Conservation (phyloP, 805 yeast genomes). For the Saccharomycopsis amapae region DNA sequence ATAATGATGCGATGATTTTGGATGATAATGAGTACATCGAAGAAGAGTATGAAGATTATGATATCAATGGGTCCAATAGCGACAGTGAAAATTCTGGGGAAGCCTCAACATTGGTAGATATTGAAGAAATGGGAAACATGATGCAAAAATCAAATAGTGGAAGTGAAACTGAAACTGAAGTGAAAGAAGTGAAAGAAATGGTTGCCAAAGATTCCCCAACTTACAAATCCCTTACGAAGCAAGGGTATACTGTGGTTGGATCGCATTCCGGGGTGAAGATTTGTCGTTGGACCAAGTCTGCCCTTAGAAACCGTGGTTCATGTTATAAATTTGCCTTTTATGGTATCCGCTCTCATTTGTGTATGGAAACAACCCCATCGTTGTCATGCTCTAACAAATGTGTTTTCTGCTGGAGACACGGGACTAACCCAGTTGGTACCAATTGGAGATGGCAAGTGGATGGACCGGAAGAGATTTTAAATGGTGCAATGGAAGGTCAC, state of each 20-base stretch:
- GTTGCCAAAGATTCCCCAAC: constrained; percentile 88
- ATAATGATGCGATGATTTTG: constrained; percentile 55
- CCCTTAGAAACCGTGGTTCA: constrained; percentile 87
- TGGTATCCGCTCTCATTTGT: constrained; percentile 82
- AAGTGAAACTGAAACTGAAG: constrained; percentile 18
- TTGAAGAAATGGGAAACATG: constrained; percentile 74
- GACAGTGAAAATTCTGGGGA: constrained; percentile 32
- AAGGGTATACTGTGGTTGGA: constrained; percentile 89
- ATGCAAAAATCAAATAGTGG: constrained; percentile 22
- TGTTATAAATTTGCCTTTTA: constrained; percentile 90
- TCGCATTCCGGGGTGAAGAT: constrained; percentile 93
- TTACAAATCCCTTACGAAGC: constrained; percentile 78
- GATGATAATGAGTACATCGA: constrained; percentile 44
- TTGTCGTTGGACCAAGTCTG: constrained; percentile 95
- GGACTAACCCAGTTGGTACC: constrained; percentile 93
- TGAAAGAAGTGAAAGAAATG: constrained; percentile 60
- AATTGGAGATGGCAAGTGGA: constrained; percentile 96
- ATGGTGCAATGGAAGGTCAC: constrained; percentile 85
- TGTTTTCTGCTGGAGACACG: constrained; percentile 97
- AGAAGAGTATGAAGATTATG: constrained; percentile 29
- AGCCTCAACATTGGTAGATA: constrained; percentile 55
- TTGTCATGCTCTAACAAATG: constrained; percentile 91
- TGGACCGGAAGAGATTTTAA: constrained; percentile 73
- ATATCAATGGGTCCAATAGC: constrained; percentile 23
- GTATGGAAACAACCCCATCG: constrained; percentile 95